Base-by-base conservation (phyloP, 2,329 filamentous ascomycete genomes). In the Aspergillus viridinutans region DNA sequence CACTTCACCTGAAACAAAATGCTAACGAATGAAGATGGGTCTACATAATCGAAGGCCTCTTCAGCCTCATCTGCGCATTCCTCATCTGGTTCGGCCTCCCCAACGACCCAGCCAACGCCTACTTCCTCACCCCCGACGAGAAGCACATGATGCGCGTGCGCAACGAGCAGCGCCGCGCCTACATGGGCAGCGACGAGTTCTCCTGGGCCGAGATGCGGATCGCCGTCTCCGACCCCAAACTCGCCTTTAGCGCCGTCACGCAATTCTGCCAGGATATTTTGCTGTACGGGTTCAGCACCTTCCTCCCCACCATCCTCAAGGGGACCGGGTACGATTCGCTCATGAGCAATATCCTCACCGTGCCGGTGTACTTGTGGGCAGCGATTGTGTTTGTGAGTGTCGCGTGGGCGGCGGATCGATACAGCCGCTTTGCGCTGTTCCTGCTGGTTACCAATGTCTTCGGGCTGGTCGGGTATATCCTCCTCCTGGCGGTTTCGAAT, bases 231-330 rank as follows among this genome's bases (percentile, higher is more conserved):
- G 83, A 85, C 56, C 77, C 78, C 1, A 85, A 84, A 61, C 64
- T 83, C 2, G 80, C 79, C 55, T 68, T 83, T 49, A 81, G 76
- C 56, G 78, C 75, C 4, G 58, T 69, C 25, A 80, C 80, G 20
- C 80, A 82, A 49, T 82, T 83, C 65, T 82, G 79, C 52, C 76
- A 80, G 56, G 79, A 82, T 56, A 79, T 81, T 26, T 68, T 81
- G 47, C 72, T 82, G 0, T 84, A 83, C 63, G 82, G 81, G n/a
- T 84, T 85, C 67, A 80, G 77, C 60, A 84, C 81, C 9, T 85
- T 85, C 64, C 69, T 84, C 3, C 83, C 83, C 2, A 78, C 78
- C 1, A 85, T 86, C 60, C 73, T 85, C 50, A 72, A 76, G 45
- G 74, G 73, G 32, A 78, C 84, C 67, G 81, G 81, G 2, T 84